Conservation (phyloP, 148 eudicot genomes). For the Persicaria maculosa region DNA sequence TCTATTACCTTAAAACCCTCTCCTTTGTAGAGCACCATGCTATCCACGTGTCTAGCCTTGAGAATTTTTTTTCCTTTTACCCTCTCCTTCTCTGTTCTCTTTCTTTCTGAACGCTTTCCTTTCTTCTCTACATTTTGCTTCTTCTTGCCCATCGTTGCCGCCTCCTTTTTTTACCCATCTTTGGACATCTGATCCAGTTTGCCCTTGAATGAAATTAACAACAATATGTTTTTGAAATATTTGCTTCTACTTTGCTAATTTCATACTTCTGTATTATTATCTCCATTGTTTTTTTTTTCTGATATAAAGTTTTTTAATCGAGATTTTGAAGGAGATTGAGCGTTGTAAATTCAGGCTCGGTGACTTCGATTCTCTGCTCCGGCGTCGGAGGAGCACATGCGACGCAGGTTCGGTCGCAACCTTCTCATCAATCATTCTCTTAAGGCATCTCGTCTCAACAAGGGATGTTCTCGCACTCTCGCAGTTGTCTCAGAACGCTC, state of each 20-base stretch:
- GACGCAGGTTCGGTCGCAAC: constrained; percentile 47
- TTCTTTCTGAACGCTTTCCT: no score
- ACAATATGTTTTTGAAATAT: not conserved
- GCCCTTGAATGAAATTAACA: not conserved
- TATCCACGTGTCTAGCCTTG: no score
- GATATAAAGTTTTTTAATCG: not conserved
- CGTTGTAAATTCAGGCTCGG: constrained; percentile 14
- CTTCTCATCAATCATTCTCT: constrained; percentile 70
- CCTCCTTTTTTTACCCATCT: no score
- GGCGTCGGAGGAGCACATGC: constrained; percentile 25
- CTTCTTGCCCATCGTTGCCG: no score
- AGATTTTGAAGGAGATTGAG: constrained; percentile 45
- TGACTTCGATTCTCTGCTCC: constrained; percentile 23
- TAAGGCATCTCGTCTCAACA: constrained; percentile 87
- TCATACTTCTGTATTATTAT: not conserved
- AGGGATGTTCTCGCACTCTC: constrained; percentile 66
- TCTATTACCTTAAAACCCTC: no score
- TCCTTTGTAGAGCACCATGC: no score
- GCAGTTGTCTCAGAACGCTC: constrained; percentile 84
- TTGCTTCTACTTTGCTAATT: not conserved
- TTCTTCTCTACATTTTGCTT: no score
- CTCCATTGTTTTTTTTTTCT: not conserved
- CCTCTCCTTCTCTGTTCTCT: no score
- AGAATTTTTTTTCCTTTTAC: no score
- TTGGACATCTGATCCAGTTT: no score